phyloP scores from a whole-genome alignment of 352 stramenopile genomes.

The Globisporangium okanoganense region DNA sequence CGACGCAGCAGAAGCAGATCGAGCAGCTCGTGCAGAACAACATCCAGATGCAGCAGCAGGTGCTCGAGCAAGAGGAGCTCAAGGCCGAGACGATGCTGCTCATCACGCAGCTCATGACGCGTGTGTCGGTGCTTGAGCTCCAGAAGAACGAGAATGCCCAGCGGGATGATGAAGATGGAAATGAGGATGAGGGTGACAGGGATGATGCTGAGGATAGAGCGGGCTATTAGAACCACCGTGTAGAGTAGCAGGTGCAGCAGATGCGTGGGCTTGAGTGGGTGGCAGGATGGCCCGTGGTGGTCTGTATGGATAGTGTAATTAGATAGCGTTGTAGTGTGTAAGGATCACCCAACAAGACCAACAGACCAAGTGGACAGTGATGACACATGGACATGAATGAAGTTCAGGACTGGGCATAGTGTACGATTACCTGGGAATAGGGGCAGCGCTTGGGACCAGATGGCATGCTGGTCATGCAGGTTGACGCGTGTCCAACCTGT shows the following conservation, averaged over 20 bases:
- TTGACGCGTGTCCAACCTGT: neutral
- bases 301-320: neutral
- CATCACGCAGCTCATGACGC: slow-evolving; percentile 84
- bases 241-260: neutral
- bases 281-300: neutral
- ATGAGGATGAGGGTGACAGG: slow-evolving; percentile 25
- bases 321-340: neutral
- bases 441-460: neutral
- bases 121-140: slow-evolving; percentile 73
- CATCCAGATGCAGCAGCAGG: slow-evolving; percentile 76
- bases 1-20: slow-evolving; percentile 63
- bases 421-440: neutral
- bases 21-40: slow-evolving; percentile 71
- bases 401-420: too few species aligned
- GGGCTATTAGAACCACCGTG: neutral
- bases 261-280: neutral
- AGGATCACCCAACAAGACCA: neutral
- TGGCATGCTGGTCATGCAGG: neutral
- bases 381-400: too few species aligned
- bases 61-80: slow-evolving; percentile 75
- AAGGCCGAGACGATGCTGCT: slow-evolving; percentile 84
- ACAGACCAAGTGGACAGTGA: neutral
- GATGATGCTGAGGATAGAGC: slow-evolving; percentile 1
- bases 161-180: slow-evolving; percentile 23
- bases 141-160: slow-evolving; percentile 30